Conservation (phyloP, 176 grass and related monocot species). For the Zizania latifolia region DNA sequence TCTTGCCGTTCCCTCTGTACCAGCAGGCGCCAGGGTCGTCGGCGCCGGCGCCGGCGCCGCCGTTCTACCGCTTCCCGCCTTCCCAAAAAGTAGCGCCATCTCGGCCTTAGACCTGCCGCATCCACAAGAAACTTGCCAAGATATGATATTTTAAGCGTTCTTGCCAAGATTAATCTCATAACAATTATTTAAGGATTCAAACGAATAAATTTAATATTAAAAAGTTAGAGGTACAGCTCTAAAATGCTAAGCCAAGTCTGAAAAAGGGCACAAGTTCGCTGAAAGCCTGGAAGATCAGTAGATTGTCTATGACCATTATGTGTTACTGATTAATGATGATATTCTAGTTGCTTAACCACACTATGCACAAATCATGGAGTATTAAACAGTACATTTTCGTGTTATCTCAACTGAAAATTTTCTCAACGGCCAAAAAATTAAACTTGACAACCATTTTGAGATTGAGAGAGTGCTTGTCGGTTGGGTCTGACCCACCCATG, state of each 20-base stretch:
- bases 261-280: too few relatives aligned
- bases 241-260: too few relatives aligned
- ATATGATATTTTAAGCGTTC: constrained; percentile 13
- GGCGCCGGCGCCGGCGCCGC: constrained; percentile 51
- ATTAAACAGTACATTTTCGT: too few relatives aligned
- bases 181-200: too few relatives aligned
- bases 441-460: not conserved
- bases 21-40: constrained; percentile 26
- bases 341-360: not conserved
- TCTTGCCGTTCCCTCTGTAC: constrained; percentile 67
- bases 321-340: not conserved
- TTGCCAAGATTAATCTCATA: constrained; percentile 13
- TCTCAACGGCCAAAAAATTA: not conserved
- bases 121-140: constrained; percentile 3
- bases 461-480: not conserved
- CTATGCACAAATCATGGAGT: too few relatives aligned
- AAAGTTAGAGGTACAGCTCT: too few relatives aligned
- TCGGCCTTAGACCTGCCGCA: constrained; percentile 5
- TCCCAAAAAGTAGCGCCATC: not conserved
- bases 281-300: too few relatives aligned
- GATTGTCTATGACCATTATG: too few relatives aligned
- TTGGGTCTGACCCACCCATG: not conserved
- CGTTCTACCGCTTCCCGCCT: constrained; percentile 47
- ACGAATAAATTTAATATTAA: too few relatives aligned
- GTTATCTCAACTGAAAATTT: too few relatives aligned